Conservation (phyloP, 192 early-diverging fungal genomes). For the Coemansia sp. region DNA sequence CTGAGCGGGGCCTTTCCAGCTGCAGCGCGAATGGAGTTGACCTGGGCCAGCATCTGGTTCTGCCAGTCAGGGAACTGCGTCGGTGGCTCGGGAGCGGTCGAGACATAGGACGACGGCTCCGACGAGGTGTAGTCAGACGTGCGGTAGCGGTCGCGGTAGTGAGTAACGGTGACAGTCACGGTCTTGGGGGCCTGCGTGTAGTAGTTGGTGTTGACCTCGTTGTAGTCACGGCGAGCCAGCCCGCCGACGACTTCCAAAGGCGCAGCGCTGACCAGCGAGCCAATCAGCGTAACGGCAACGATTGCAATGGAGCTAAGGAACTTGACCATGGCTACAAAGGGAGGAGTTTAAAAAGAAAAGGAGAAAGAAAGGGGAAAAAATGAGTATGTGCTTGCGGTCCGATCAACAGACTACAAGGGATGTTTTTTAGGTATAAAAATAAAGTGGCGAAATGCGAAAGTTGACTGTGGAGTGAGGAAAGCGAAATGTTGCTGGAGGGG, state of each 20-base stretch:
- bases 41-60: conserved; percentile 20
- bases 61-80: conserved; percentile 1
- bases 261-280: neutral
- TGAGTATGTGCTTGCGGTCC: neutral
- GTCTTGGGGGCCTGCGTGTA: neutral
- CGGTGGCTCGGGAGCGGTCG: neutral
- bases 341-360: neutral
- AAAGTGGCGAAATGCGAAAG: neutral
- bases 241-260: neutral
- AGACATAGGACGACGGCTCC: neutral
- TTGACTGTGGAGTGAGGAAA: neutral
- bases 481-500: neutral
- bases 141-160: neutral
- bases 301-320: neutral
- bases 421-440: neutral
- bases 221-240: neutral
- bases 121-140: neutral
- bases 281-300: neutral
- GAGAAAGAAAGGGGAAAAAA: neutral
- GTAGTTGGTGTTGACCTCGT: neutral
- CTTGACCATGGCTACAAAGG: neutral
- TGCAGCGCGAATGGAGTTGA: conserved; percentile 22
- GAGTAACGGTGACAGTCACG: neutral
- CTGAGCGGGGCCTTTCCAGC: conserved; percentile 5
- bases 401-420: conserved; percentile 3